These are phyloP conservation scores for Cryphonectria naterciae DNA, from an alignment of 2,329 filamentous ascomycete species.

Conservation along the genomic window DNA sequence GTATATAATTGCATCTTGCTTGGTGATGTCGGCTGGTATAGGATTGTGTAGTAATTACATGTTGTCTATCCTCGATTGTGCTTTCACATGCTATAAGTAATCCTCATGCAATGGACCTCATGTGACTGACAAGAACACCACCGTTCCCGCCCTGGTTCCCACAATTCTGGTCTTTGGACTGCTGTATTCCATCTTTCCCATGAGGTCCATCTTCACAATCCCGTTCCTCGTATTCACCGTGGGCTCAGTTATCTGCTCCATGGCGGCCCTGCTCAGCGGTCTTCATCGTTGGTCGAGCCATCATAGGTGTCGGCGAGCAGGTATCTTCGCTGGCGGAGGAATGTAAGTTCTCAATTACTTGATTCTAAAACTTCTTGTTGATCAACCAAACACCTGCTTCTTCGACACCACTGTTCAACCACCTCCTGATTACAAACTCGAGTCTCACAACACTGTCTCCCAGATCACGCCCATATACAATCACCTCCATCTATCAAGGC, in stretches of 20 bases:
- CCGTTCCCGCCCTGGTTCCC: slow-evolving; percentile 4
- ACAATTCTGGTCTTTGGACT: slow-evolving; percentile 11
- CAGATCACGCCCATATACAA: slow-evolving; percentile 4
- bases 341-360: slow-evolving; percentile 7
- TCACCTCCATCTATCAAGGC: slow-evolving; percentile 1
- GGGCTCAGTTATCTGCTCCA: slow-evolving; percentile 32
- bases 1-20: slow-evolving; percentile 5
- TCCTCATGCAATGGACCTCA: too few species aligned
- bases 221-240: slow-evolving; percentile 17
- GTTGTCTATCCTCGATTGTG: too few species aligned
- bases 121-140: neutral
- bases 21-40: slow-evolving; percentile 15
- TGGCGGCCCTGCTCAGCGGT: slow-evolving; percentile 14
- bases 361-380: neutral
- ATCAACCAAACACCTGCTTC: neutral
- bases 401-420: neutral
- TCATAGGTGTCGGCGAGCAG: slow-evolving; percentile 7
- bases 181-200: neutral
- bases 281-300: neutral
- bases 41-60: slow-evolving; percentile 4
- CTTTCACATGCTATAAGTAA: neutral
- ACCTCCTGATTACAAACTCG: neutral
- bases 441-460: neutral
- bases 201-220: neutral
- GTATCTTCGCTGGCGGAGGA: slow-evolving; percentile 35